Base-by-base conservation (phyloP, 192 early-diverging fungal species). In the Umbelopsis sp. region DNA sequence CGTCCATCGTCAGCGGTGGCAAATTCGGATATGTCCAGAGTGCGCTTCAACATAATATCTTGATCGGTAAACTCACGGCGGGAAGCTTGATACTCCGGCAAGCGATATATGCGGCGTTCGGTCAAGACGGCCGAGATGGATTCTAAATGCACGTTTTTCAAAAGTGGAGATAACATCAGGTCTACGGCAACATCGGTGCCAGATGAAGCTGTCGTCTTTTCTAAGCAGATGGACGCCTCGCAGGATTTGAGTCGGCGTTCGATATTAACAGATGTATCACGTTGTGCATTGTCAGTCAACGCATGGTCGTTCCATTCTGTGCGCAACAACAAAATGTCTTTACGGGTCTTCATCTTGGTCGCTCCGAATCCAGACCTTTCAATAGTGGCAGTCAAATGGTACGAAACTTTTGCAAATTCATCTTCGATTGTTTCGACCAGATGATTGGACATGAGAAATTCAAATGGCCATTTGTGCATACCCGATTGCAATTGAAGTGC, bases 341-440 rank as follows among this genome's bases (percentile, higher is more conserved):
- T 71, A 9, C 75, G 66, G 35, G 27, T 51, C 21, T 52, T 53
- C 15, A 77, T 53, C 8, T 72, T 72, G 4, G 53, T 44, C 2
- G 33, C 47, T 4, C 53, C 51, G 22, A 67, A 46, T 15, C 71
- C 46, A 2, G 55, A 46, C 10, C 71, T 46, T 18, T 77, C 71
- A 18, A 77, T 37, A 16, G 75, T 61, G 1, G 75, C 71, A 3
- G 66, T 69, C 4, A 77, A 30, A 50, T 71, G 65, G 37, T 77
- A 77, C 22, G 44, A 69, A 2, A 77, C 58, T 44, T 77, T 77
- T n/a, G 58, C 70, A 30, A 50, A 69, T 22, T 77, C 75, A 25
- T 77, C 75, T 71, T 77, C 75, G 23, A 77, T 77, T 0, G 75
- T 77, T 27, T 77, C 75, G 3, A 71, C 48, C 25, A 72, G 10